These are phyloP conservation scores for Fraxinus dipetala DNA, from an alignment of 305 asterid genomes.

Conservation along the genomic window DNA sequence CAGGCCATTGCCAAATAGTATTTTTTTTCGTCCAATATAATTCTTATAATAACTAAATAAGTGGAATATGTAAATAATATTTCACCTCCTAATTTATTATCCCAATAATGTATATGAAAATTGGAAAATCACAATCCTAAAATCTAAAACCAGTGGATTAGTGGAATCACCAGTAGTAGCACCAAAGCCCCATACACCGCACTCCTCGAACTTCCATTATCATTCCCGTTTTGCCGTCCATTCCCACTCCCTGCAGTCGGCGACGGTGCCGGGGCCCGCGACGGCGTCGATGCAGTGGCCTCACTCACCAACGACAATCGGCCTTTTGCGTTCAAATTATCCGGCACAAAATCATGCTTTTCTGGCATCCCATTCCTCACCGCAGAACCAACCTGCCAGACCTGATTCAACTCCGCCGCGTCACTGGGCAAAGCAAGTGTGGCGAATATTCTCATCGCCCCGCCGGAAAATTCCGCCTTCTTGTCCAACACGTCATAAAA, in stretches of 20 bases:
- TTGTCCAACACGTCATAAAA: constrained; percentile 41
- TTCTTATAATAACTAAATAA: background rate
- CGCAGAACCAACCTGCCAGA: constrained; percentile 70
- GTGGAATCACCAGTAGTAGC: constrained; percentile 24
- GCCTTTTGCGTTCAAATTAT: constrained; percentile 40
- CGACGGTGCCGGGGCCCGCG: background rate
- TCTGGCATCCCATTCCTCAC: constrained; percentile 48
- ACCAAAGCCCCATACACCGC: constrained; percentile 28
- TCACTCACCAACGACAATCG: constrained; percentile 24
- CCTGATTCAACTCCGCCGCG: constrained; percentile 40
- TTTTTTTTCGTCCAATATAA: background rate
- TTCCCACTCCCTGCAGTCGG: background rate
- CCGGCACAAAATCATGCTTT: constrained; percentile 39
- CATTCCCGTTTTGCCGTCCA: constrained; percentile 29
- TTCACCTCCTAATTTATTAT: background rate
- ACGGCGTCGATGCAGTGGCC: constrained; percentile 3
- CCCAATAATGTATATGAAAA: background rate
- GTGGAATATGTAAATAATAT: background rate
- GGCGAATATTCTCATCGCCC: constrained; percentile 51
- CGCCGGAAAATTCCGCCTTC: constrained; percentile 42
- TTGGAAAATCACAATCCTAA: background rate
- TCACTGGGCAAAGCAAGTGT: constrained; percentile 48
- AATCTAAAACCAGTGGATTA: constrained; percentile 22
- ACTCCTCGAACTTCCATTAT: constrained; percentile 24
- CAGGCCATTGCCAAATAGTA: background rate